Conservation (phyloP, 2,329 filamentous ascomycete species). For the Epichloe gansuensis region DNA sequence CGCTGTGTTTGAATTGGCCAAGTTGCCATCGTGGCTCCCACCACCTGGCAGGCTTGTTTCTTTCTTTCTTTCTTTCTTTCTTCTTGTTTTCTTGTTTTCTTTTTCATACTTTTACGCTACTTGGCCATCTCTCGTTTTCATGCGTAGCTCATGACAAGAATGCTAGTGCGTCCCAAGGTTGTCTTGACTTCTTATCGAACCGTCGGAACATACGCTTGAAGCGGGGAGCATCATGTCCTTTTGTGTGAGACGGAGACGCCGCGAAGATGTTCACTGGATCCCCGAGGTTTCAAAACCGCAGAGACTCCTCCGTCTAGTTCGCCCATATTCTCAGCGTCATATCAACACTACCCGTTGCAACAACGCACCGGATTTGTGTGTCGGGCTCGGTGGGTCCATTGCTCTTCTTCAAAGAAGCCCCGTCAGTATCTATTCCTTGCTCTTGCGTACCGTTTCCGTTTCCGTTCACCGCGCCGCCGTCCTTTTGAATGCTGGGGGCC, state of each 20-base stretch:
- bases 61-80: neutral
- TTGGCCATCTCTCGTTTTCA: neutral
- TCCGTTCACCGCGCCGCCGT: conserved; percentile 7
- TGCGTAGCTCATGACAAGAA: neutral
- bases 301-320: conserved; percentile 19
- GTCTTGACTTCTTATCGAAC: too few species aligned
- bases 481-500: conserved; percentile 48
- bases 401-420: conserved; percentile 35
- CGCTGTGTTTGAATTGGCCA: neutral
- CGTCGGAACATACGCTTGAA: too few species aligned
- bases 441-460: conserved; percentile 4
- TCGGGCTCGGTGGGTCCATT: conserved; percentile 26
- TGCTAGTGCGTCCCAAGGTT: neutral
- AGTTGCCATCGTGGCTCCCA: too few species aligned
- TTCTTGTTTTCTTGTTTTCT: too few species aligned
- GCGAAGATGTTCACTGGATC: too few species aligned
- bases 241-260: too few species aligned
- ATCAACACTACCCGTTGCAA: conserved; percentile 81
- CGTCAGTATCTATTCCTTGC: conserved; percentile 18
- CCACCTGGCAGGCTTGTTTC: too few species aligned
- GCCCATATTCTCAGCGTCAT: conserved; percentile 70
- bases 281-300: too few species aligned
- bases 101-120: neutral
- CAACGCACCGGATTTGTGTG: conserved; percentile 66
- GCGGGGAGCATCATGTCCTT: too few species aligned